Evolutionary conservation across 2,329 filamentous ascomycete genomes (phyloP).

Genomic region (Leptosphaerulina australis): DNA sequence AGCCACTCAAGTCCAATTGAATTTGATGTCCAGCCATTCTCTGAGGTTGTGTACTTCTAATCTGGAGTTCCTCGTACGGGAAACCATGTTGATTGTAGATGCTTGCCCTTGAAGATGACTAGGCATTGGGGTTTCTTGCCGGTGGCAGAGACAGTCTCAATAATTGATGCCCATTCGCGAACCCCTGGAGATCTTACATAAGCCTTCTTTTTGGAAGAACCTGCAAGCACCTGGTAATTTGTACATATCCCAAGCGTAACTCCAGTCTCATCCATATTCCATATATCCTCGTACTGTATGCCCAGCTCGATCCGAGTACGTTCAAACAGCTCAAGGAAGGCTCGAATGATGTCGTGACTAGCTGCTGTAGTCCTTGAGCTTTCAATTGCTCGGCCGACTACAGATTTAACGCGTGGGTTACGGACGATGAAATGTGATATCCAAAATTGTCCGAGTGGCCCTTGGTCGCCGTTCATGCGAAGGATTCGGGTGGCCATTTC

Average conservation of each 20-base stretch:
- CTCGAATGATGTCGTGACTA: conserved; percentile 11
- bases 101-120: conserved; percentile 27
- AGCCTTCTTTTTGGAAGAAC: conserved; percentile 22
- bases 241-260: conserved; percentile 17
- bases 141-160: conserved; percentile 18
- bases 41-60: conserved; percentile 17
- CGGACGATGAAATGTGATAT: conserved; percentile 20
- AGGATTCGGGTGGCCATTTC: conserved; percentile 24
- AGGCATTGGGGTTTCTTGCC: conserved; percentile 10
- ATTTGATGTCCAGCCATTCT: conserved; percentile 21
- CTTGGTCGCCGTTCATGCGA: conserved; percentile 18
- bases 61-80: conserved; percentile 7
- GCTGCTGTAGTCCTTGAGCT: conserved; percentile 14
- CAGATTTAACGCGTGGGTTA: conserved; percentile 20
- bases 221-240: conserved; percentile 17
- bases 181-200: conserved; percentile 24
- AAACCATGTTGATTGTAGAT: conserved; percentile 25
- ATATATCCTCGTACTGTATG: conserved; percentile 21
- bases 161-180: conserved; percentile 25
- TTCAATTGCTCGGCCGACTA: conserved; percentile 19
- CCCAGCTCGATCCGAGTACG: conserved; percentile 3
- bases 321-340: conserved; percentile 21
- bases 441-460: conserved; percentile 23
- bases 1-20: conserved; percentile 9
- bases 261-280: conserved; percentile 22